These are phyloP conservation scores for Puccinia hordei DNA, from an alignment of 1,284 basidiomycete species.

Conservation along the genomic window DNA sequence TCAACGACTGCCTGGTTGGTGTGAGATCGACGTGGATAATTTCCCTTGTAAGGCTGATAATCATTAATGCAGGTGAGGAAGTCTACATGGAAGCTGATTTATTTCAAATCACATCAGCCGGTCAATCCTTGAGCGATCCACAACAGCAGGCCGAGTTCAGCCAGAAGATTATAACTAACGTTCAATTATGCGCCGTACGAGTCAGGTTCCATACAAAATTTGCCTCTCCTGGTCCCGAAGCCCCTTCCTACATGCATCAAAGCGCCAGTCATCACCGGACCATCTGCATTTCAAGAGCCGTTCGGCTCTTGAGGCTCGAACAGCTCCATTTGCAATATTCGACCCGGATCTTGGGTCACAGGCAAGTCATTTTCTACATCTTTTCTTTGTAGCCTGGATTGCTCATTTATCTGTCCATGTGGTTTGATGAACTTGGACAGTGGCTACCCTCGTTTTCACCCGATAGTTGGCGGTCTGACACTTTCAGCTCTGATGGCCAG, in stretches of 20 bases:
- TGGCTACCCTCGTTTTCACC: slow-evolving; percentile 50
- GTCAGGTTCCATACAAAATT: slow-evolving; percentile 49
- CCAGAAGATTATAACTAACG: slow-evolving; percentile 51
- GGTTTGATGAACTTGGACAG: slow-evolving; percentile 2
- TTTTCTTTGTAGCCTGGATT: background rate
- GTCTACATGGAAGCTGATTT: background rate
- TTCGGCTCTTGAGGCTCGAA: slow-evolving; percentile 47
- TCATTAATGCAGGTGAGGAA: background rate
- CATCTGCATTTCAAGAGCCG: slow-evolving; percentile 45
- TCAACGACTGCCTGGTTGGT: slow-evolving; percentile 35
- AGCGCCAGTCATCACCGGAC: slow-evolving; percentile 42
- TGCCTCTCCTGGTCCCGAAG: slow-evolving; percentile 35
- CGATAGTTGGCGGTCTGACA: slow-evolving; percentile 42
- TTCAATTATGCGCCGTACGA: slow-evolving; percentile 48
- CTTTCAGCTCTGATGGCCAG: slow-evolving; percentile 50
- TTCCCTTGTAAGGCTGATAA: slow-evolving; percentile 22
- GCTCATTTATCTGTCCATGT: background rate
- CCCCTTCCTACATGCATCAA: slow-evolving; percentile 30
- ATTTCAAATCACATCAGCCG: background rate
- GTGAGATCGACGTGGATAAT: slow-evolving; percentile 42
- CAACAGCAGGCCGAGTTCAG: slow-evolving; percentile 46
- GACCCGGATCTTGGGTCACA: slow-evolving; percentile 40
- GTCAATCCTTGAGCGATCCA: slow-evolving; percentile 11
- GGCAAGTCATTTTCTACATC: slow-evolving; percentile 7
- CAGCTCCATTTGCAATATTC: slow-evolving; percentile 42